phyloP scores from a whole-genome alignment of 179 eudicot species.

The Corrigiola litoralis region DNA sequence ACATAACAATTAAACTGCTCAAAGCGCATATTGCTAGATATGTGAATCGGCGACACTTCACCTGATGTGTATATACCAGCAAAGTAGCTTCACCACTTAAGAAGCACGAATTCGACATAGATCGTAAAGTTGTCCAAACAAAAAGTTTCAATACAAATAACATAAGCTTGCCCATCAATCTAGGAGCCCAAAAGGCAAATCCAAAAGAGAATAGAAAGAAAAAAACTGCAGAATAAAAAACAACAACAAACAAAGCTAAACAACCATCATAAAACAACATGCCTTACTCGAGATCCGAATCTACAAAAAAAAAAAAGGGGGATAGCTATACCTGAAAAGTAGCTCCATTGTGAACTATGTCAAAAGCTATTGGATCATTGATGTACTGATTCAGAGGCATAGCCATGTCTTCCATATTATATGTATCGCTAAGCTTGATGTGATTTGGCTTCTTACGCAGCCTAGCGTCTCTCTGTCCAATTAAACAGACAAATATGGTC shows the following conservation, averaged over 20 bases:
- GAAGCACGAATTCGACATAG: too few species aligned
- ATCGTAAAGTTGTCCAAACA: too few species aligned
- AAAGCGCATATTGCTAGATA: too few species aligned
- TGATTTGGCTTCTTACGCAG: conserved; percentile 25
- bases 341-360: conserved; percentile 94
- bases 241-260: not conserved
- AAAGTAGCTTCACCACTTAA: too few species aligned
- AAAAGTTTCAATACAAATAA: too few species aligned
- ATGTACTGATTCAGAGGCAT: conserved; percentile 77
- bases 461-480: conserved; percentile 73
- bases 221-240: not conserved
- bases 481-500: conserved; percentile 10
- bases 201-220: not conserved
- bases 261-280: not conserved
- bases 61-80: too few species aligned
- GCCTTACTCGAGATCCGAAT: not conserved
- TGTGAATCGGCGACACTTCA: too few species aligned
- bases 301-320: not conserved
- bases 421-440: conserved; percentile 39
- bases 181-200: not conserved
- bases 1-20: too few species aligned
- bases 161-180: not conserved
- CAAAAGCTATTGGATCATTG: conserved; percentile 67
- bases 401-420: conserved; percentile 60
- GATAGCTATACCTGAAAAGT: conserved; percentile 76